A percentile compares a stretch with the other conserved stretches of the same genome.
phyloP scores from a whole-genome alignment of 2,329 filamentous ascomycete genomes.

The Phialophora expanda region DNA sequence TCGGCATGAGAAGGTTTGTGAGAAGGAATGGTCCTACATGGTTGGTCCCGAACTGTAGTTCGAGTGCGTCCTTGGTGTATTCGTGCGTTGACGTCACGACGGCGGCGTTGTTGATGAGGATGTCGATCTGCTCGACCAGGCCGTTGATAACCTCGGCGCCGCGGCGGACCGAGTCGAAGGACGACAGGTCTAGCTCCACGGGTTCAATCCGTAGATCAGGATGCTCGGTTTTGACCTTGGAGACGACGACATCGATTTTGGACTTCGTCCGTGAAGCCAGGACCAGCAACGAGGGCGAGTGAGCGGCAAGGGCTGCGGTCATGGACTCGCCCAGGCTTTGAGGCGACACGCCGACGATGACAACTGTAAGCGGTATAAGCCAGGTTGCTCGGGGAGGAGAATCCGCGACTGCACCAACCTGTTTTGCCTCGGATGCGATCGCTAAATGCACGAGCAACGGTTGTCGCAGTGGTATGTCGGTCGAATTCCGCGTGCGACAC shows the following conservation, averaged over 20 bases:
- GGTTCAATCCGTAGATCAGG: conserved; percentile 40
- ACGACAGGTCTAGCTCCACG: conserved; percentile 47
- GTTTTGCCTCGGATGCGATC: conserved; percentile 39
- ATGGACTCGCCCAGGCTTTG: conserved; percentile 48
- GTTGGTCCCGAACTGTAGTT: conserved; percentile 49
- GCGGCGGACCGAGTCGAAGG: conserved; percentile 42
- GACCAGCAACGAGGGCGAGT: conserved; percentile 46
- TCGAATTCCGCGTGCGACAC: conserved; percentile 25
- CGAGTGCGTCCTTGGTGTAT: conserved; percentile 45
- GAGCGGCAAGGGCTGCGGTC: conserved; percentile 46
- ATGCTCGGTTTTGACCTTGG: conserved; percentile 35
- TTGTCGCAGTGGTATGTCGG: conserved; percentile 26
- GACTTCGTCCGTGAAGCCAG: conserved; percentile 47
- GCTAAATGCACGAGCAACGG: conserved; percentile 38
- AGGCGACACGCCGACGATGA: conserved; percentile 51
- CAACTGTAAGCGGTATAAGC: conserved; percentile 39
- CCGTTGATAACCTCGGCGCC: conserved; percentile 44
- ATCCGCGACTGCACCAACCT: conserved; percentile 18
- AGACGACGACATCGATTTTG: conserved; percentile 45
- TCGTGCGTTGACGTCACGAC: conserved; percentile 45
- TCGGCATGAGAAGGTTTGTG: conserved; percentile 49
- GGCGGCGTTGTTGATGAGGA: conserved; percentile 55
- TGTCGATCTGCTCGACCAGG: conserved; percentile 45
- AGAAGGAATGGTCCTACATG: conserved; percentile 50
- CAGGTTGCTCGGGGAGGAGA: too few species aligned